These are phyloP conservation scores for Alternaria sp. DNA, from an alignment of 2,329 filamentous ascomycete genomes.

Conservation along the genomic window DNA sequence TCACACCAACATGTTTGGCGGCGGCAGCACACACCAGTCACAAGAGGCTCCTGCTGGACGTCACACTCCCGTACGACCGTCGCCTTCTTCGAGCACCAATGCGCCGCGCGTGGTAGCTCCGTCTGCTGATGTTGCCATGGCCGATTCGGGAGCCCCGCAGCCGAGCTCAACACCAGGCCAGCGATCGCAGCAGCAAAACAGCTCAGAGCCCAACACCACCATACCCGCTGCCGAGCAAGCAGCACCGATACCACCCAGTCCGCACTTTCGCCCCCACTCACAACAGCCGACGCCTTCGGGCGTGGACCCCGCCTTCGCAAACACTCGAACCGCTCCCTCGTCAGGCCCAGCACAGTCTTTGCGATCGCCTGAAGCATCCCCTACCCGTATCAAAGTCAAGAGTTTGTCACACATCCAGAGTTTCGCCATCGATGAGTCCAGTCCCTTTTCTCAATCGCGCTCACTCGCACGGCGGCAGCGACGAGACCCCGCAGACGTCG, in stretches of 20 bases:
- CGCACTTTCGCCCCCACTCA: constrained; percentile 48
- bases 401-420: constrained; percentile 91
- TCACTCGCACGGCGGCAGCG: constrained; percentile 53
- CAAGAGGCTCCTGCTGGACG: constrained; percentile 51
- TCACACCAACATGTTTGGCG: constrained; percentile 72
- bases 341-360: constrained; percentile 33
- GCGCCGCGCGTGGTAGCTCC: constrained; percentile 37
- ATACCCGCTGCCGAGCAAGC: constrained; percentile 28
- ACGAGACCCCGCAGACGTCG: constrained; percentile 59
- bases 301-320: constrained; percentile 28
- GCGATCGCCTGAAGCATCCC: constrained; percentile 43
- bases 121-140: constrained; percentile 51
- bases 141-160: constrained; percentile 48
- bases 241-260: constrained; percentile 44
- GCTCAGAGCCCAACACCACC: constrained; percentile 30
- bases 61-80: constrained; percentile 46
- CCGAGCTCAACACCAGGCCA: constrained; percentile 42
- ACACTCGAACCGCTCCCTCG: constrained; percentile 36
- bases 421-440: constrained; percentile 80
- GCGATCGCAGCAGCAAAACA: constrained; percentile 37
- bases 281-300: constrained; percentile 44
- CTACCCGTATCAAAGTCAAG: constrained; percentile 75
- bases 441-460: constrained; percentile 62
- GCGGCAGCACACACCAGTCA: constrained; percentile 55
- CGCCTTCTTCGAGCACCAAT: constrained; percentile 39